phyloP scores from a whole-genome alignment of 2,329 filamentous ascomycete species.

The Trichoderma brevicompactum region DNA sequence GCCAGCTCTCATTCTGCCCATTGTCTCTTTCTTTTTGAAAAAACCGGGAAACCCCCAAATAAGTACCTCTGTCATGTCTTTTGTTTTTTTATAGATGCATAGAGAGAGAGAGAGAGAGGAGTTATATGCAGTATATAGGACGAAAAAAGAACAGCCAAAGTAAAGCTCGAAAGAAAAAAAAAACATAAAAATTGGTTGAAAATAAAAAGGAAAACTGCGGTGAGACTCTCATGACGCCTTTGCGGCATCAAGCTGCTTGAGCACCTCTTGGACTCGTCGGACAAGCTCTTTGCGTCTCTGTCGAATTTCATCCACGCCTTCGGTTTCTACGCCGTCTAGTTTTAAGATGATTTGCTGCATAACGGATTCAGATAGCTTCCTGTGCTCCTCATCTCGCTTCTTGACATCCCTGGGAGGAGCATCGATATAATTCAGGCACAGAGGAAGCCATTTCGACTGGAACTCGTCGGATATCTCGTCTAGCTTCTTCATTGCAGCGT shows the following conservation, averaged over 20 bases:
- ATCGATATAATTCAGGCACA: conserved; percentile 64
- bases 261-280: conserved; percentile 68
- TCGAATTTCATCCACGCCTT: conserved; percentile 68
- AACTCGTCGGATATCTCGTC: conserved; percentile 69
- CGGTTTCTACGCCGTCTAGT: conserved; percentile 74
- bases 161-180: background rate
- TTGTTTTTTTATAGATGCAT: conserved; percentile 4
- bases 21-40: conserved; percentile 10
- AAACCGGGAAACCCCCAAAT: background rate
- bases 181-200: background rate
- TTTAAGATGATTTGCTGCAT: conserved; percentile 78
- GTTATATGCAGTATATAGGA: background rate
- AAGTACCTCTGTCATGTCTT: background rate
- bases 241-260: conserved; percentile 65
- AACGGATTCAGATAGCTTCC: conserved; percentile 74
- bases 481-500: conserved; percentile 58
- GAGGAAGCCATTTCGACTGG: conserved; percentile 64
- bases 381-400: conserved; percentile 74
- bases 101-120: background rate
- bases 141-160: background rate
- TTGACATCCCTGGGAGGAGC: conserved; percentile 67
- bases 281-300: conserved; percentile 72
- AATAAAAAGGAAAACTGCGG: background rate
- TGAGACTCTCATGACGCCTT: conserved; percentile 35
- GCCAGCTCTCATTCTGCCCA: conserved; percentile 12